phyloP scores from a whole-genome alignment of 108 stramenopile species.

The Aureococcus anophagefferens region DNA sequence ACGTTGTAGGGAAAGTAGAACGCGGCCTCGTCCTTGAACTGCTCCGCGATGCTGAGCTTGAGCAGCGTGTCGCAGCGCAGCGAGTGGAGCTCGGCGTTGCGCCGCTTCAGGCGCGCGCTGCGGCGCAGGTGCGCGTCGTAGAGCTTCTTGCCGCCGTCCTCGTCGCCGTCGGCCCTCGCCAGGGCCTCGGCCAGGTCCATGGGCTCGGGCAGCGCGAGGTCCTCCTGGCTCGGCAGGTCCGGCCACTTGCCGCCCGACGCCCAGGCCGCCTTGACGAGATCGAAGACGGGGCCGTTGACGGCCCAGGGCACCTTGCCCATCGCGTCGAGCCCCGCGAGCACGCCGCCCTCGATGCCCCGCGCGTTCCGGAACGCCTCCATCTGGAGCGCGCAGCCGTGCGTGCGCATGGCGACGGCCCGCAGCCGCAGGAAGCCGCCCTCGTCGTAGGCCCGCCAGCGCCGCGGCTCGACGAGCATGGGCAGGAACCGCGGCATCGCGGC shows the following conservation, averaged over 20 bases:
- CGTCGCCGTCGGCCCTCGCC: background rate
- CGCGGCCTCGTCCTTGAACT: constrained; percentile 66
- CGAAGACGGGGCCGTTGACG: constrained; percentile 65
- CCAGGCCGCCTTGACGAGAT: constrained; percentile 64
- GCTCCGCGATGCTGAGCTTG: constrained; percentile 72
- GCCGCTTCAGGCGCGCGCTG: constrained; percentile 48
- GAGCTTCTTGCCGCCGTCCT: constrained; percentile 15
- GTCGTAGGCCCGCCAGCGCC: constrained; percentile 56
- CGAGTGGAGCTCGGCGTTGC: constrained; percentile 54
- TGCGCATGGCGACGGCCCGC: constrained; percentile 60
- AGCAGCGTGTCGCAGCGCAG: constrained; percentile 71
- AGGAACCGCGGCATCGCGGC: constrained; percentile 39
- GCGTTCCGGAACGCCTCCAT: constrained; percentile 61
- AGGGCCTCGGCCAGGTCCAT: background rate
- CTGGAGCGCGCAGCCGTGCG: constrained; percentile 60
- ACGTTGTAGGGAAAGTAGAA: constrained; percentile 98
- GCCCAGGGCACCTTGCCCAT: constrained; percentile 72
- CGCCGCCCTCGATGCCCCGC: constrained; percentile 27
- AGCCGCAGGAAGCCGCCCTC: constrained; percentile 67
- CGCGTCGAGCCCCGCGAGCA: constrained; percentile 73
- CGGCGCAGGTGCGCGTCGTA: background rate
- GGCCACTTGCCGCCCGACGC: constrained; percentile 57
- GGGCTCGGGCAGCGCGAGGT: constrained; percentile 7
- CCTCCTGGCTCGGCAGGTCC: constrained; percentile 51
- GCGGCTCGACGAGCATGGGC: constrained; percentile 87